A percentile compares a stretch with the other conserved stretches of the same genome.
Conservation (phyloP, 1,284 basidiomycete genomes). For the Sanghuangporus sanghuang region DNA sequence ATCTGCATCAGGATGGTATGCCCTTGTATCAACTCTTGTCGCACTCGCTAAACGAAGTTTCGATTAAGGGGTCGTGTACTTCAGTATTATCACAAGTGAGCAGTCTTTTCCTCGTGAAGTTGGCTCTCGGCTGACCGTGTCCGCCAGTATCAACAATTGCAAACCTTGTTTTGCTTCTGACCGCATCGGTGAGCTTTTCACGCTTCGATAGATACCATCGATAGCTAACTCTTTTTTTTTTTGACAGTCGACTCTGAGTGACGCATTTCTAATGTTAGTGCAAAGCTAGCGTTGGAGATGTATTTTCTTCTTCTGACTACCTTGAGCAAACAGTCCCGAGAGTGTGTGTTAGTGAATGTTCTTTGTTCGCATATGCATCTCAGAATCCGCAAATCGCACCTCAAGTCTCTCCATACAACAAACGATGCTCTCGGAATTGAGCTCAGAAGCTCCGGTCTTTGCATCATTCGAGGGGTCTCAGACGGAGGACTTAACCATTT, state of each 20-base stretch:
- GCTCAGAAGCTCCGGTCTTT: neutral
- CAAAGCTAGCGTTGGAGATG: neutral
- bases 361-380: constrained; percentile 1
- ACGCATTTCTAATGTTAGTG: neutral
- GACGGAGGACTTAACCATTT: neutral
- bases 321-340: neutral
- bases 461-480: neutral
- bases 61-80: neutral
- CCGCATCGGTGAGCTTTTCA: neutral
- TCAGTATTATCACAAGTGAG: constrained; percentile 5
- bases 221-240: neutral
- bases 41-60: neutral
- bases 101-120: neutral
- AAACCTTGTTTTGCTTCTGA: neutral
- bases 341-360: neutral
- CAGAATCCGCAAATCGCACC: neutral
- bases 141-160: neutral
- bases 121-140: neutral
- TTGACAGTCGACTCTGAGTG: neutral
- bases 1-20: neutral
- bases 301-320: neutral
- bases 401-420: neutral
- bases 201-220: neutral
- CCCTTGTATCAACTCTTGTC: too few relatives aligned
- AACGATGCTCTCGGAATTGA: neutral